Conservation (phyloP, 2,329 filamentous ascomycete species). For the Diaporthe vaccinii region DNA sequence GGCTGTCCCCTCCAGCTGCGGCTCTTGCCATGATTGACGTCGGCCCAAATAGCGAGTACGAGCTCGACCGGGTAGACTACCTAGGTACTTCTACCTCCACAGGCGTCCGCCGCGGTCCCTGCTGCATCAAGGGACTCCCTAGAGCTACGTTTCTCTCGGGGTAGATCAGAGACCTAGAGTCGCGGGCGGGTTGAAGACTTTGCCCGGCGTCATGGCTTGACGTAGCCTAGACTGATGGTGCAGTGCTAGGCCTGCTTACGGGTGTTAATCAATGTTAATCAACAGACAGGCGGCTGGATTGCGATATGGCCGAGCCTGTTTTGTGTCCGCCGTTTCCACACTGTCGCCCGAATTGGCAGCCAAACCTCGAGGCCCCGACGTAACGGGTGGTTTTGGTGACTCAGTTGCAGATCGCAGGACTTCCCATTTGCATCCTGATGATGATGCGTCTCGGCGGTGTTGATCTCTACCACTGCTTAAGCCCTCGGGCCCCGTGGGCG, state of each 20-base stretch:
- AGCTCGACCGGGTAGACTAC: neutral
- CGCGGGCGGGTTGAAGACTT: conserved; percentile 15
- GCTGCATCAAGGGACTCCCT: neutral
- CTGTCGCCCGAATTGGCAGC: conserved; percentile 1
- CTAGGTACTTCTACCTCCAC: neutral
- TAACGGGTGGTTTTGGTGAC: conserved; percentile 8
- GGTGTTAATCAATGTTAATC: conserved; percentile 1
- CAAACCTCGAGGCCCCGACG: neutral
- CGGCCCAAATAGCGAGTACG: conserved; percentile 2
- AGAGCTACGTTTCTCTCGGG: neutral
- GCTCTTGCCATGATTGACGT: neutral
- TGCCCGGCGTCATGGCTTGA: conserved; percentile 23
- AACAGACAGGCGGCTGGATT: neutral
- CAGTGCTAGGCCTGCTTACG: neutral
- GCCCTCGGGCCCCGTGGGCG: too few relatives aligned
- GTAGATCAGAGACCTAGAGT: conserved; percentile 7
- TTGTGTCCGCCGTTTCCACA: conserved; percentile 10
- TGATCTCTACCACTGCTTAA: neutral
- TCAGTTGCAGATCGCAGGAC: conserved; percentile 10
- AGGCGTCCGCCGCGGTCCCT: neutral
- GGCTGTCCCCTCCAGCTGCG: conserved; percentile 2
- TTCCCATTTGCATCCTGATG: conserved; percentile 6
- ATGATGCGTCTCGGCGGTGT: conserved; percentile 9
- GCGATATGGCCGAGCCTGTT: conserved; percentile 5
- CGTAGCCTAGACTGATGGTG: neutral